Evolutionary conservation across 305 asterid species (phyloP).

Genomic region (Solanum hybrid): DNA sequence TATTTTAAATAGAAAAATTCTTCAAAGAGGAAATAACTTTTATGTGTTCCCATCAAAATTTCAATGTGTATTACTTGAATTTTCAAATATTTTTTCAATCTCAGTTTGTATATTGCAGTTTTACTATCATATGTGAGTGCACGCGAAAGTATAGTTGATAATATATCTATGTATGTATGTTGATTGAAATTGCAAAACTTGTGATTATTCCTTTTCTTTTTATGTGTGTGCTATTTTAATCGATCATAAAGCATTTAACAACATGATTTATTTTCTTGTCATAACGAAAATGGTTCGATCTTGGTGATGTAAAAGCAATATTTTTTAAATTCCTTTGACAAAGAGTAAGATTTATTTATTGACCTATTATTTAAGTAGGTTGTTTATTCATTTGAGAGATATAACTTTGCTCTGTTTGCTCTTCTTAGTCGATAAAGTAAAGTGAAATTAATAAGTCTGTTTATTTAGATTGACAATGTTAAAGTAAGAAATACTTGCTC

Average conservation of each 20-base stretch:
- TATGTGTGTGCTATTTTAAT: background rate
- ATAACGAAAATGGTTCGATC: background rate
- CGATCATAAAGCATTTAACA: background rate
- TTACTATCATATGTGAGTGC: background rate
- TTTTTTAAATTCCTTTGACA: background rate
- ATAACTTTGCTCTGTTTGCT: background rate
- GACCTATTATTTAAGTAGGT: background rate
- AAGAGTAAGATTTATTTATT: background rate
- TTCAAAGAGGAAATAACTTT: background rate
- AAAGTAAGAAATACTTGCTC: background rate
- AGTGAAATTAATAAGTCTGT: background rate
- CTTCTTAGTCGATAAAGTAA: background rate
- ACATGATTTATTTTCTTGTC: background rate
- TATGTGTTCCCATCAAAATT: background rate
- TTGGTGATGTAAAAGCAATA: background rate
- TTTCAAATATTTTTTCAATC: background rate
- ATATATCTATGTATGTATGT: background rate
- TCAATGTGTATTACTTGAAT: background rate
- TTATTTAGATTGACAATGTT: background rate
- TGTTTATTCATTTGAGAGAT: background rate
- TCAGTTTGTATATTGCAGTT: background rate
- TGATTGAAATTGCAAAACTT: background rate
- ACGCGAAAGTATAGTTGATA: background rate
- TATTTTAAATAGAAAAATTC: no score
- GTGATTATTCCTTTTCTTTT: background rate